A percentile compares a stretch with the other conserved stretches of the same genome.
Conservation (phyloP, 1,139 yeast genomes). For the Pichia sp. region DNA sequence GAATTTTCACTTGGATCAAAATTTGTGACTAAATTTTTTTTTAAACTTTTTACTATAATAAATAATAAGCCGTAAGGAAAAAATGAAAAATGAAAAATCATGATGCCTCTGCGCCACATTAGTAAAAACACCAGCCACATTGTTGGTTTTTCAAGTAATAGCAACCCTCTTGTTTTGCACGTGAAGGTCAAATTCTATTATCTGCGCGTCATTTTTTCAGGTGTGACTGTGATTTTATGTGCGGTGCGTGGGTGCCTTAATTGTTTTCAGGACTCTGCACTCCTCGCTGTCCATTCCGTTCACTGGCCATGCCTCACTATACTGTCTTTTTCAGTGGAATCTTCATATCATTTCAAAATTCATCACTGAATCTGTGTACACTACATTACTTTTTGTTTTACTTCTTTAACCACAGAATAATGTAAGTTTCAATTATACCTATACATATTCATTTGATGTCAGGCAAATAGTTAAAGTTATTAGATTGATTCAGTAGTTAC, state of each 20-base stretch:
- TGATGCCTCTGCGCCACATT: background rate
- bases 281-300: background rate
- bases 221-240: slow-evolving; percentile 7
- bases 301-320: background rate
- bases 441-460: background rate
- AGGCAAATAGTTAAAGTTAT: background rate
- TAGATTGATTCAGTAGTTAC: background rate
- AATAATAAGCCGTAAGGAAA: too few species aligned
- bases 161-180: background rate
- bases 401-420: slow-evolving; percentile 15
- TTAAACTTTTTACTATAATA: background rate
- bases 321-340: slow-evolving; percentile 1
- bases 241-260: slow-evolving; percentile 6
- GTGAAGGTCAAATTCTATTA: background rate
- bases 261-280: background rate
- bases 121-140: background rate
- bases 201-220: background rate
- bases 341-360: background rate
- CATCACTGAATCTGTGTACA: background rate
- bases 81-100: background rate
- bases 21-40: background rate
- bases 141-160: background rate
- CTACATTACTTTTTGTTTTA: background rate
- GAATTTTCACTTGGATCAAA: too few species aligned
- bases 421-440: slow-evolving; percentile 10